phyloP scores from a whole-genome alignment of 164 flowering plant species.

The Umbellularia californica region DNA sequence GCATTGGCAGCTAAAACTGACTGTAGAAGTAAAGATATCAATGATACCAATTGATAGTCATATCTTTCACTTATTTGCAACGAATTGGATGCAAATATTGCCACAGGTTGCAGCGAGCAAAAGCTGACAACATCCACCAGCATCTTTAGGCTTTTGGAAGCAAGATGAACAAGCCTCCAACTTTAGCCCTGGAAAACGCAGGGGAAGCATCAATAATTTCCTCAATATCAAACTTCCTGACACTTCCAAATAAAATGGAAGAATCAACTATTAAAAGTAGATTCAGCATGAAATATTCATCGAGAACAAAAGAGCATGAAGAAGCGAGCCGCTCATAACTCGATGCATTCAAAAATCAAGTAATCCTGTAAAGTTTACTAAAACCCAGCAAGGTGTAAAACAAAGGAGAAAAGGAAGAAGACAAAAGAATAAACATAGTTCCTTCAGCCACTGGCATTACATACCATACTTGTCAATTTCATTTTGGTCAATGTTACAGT shows the following conservation, averaged over 20 bases:
- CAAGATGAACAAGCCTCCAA: constrained; percentile 45
- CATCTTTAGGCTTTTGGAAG: constrained; percentile 47
- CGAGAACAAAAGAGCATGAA: constrained; percentile 14
- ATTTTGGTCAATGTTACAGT: no score
- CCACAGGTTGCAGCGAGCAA: constrained; percentile 10
- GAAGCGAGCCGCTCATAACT: constrained; percentile 7
- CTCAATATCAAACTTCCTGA: constrained; percentile 2
- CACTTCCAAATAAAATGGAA: constrained; percentile 29
- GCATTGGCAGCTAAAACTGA: constrained; percentile 25
- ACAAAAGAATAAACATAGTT: no score
- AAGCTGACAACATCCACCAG: constrained; percentile 40
- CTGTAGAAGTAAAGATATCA: constrained; percentile 21
- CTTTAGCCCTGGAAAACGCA: constrained; percentile 67
- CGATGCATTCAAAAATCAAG: constrained; percentile 4
- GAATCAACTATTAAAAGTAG: constrained; percentile 2
- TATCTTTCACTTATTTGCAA: constrained; percentile 15
- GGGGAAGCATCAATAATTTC: constrained; percentile 59
- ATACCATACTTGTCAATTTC: background rate
- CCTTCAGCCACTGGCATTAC: background rate
- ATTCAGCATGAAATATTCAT: background rate
- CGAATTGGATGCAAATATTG: constrained; percentile 23
- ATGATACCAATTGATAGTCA: constrained; percentile 12
- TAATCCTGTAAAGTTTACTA: background rate
- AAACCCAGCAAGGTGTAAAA: background rate
- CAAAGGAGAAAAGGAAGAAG: background rate